phyloP scores from a whole-genome alignment of 352 stramenopile genomes.

The Pythium sukuiense region DNA sequence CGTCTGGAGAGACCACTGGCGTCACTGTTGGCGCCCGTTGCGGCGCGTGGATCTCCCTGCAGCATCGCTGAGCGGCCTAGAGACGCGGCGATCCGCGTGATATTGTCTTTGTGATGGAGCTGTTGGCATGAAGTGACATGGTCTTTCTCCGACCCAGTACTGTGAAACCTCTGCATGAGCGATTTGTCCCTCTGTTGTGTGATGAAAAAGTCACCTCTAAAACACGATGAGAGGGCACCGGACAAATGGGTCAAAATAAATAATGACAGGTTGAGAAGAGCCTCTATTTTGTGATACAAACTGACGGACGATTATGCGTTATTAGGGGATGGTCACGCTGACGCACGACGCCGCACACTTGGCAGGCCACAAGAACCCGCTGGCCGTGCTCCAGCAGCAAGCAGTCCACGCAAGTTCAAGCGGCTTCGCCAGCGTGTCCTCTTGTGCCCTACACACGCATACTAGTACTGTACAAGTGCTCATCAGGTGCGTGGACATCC shows the following conservation, averaged over 20 bases:
- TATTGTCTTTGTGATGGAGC: background rate
- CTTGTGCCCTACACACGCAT: background rate
- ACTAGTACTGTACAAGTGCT: background rate
- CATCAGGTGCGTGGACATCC: background rate
- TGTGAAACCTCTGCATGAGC: background rate
- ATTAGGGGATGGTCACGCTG: conserved; percentile 6
- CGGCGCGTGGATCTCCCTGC: background rate
- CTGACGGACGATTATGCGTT: background rate
- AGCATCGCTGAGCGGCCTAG: conserved; percentile 8
- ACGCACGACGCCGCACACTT: background rate
- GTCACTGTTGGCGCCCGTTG: background rate
- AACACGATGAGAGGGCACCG: background rate
- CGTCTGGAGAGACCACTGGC: background rate
- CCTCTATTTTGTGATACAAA: background rate
- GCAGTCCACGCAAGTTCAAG: background rate
- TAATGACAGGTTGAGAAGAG: background rate
- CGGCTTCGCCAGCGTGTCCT: background rate
- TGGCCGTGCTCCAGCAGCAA: background rate
- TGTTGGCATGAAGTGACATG: background rate
- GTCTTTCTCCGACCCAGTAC: background rate
- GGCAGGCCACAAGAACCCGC: conserved; percentile 2
- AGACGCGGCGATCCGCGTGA: background rate
- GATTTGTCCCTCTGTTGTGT: background rate
- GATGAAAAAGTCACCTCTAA: conserved; percentile 1
- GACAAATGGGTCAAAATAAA: background rate